These are phyloP conservation scores for Xylaria digitata DNA, from an alignment of 2,329 filamentous ascomycete genomes.

Conservation along the genomic window DNA sequence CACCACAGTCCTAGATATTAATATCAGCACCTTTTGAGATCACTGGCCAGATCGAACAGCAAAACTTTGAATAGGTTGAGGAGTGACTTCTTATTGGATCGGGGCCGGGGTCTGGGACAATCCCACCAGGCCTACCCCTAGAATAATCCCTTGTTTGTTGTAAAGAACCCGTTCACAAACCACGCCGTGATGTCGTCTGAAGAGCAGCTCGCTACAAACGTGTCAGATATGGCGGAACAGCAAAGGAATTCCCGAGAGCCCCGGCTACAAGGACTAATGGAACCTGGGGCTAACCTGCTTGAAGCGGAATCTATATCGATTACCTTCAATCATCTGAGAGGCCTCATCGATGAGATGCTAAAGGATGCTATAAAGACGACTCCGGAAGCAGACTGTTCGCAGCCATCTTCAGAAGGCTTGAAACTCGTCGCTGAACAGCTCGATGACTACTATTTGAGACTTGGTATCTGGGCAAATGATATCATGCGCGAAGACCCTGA, in stretches of 20 bases:
- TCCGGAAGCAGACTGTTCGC: background rate
- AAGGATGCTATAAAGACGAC: conserved; percentile 4
- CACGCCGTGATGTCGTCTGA: background rate
- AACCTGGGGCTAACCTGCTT: background rate
- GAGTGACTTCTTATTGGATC: background rate
- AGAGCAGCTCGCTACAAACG: background rate
- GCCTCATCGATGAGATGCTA: background rate
- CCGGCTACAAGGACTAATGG: background rate
- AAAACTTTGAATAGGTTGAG: background rate
- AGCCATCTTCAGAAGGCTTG: background rate
- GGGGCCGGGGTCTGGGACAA: background rate
- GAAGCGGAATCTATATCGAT: background rate
- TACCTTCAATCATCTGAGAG: background rate
- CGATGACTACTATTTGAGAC: background rate
- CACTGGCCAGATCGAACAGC: background rate
- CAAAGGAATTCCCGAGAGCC: background rate
- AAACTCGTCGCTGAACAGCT: conserved; percentile 3
- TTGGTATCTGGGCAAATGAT: conserved; percentile 4
- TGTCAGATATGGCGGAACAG: background rate
- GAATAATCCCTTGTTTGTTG: background rate
- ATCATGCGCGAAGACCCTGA: conserved; percentile 3
- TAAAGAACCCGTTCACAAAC: background rate
- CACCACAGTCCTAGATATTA: background rate
- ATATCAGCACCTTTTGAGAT: background rate
- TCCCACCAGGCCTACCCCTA: background rate